Evolutionary conservation across 1,284 basidiomycete species (phyloP).

Genomic region (Trichosporon faecale): DNA sequence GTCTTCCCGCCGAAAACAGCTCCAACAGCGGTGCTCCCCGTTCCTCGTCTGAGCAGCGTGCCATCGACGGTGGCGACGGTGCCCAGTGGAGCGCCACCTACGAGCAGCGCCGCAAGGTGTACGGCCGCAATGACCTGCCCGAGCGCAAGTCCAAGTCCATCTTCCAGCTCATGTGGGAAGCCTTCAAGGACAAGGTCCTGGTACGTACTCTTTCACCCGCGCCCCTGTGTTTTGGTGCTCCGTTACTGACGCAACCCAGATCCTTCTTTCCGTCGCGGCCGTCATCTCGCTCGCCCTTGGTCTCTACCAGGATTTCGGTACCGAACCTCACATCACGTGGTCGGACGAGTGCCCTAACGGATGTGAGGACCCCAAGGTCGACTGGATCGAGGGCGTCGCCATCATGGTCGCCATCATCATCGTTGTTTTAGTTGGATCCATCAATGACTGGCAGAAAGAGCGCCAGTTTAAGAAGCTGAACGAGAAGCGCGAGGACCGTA

Average conservation of each 20-base stretch:
- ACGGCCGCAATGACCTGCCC: conserved; percentile 80
- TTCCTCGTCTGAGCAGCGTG: conserved; percentile 22
- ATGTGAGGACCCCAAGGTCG: conserved; percentile 60
- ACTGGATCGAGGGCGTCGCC: conserved; percentile 98
- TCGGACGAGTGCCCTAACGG: conserved; percentile 52
- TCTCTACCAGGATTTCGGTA: conserved; percentile 87
- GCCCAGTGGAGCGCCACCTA: conserved; percentile 60
- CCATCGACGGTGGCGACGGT: conserved; percentile 41
- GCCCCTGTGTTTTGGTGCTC: conserved; percentile 20
- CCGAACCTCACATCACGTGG: conserved; percentile 57
- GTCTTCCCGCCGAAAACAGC: conserved; percentile 49
- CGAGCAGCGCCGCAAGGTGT: conserved; percentile 68
- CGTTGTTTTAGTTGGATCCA: conserved; percentile 53
- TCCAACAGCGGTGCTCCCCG: conserved; percentile 28
- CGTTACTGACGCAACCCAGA: conserved; percentile 53
- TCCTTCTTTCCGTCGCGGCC: conserved; percentile 85
- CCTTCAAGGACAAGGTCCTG: conserved; percentile 91
- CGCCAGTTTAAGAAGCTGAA: conserved; percentile 89
- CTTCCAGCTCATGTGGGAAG: conserved; percentile 84
- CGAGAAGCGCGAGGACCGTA: conserved; percentile 92
- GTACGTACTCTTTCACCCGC: conserved; percentile 53
- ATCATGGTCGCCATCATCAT: conserved; percentile 90
- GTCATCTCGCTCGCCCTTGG: conserved; percentile 90
- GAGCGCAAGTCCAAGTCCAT: conserved; percentile 73
- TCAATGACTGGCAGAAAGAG: conserved; percentile 84